Percentiles rank a stretch among this genome's conserved stretches.
phyloP scores from a whole-genome alignment of 306 rosid species.

The Trifolium fragiferum region DNA sequence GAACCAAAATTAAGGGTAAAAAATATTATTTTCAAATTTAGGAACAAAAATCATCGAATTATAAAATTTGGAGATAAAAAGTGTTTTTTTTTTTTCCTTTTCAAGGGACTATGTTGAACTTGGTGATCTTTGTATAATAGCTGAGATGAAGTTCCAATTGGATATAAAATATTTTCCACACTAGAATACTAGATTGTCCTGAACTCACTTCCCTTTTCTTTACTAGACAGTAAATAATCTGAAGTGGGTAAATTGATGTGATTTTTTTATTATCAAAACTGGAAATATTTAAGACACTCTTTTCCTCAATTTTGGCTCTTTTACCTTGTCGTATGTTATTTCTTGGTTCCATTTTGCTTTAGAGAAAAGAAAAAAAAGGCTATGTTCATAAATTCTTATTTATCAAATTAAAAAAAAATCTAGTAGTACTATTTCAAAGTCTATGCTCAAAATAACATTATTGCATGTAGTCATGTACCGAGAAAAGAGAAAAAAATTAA shows the following conservation, averaged over 20 bases:
- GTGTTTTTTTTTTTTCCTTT: too few species aligned
- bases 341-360: constrained; percentile 35
- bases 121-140: background rate
- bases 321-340: constrained; percentile 46
- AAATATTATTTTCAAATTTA: too few species aligned
- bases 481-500: background rate
- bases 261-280: constrained; percentile 32
- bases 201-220: constrained; percentile 30
- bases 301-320: constrained; percentile 39
- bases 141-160: background rate
- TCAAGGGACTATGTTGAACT: background rate
- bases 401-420: background rate
- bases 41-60: too few species aligned
- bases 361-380: background rate
- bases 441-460: background rate
- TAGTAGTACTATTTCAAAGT: background rate
- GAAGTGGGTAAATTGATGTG: constrained; percentile 40
- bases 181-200: constrained; percentile 36
- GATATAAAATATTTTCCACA: background rate
- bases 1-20: too few species aligned
- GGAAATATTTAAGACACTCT: constrained; percentile 39
- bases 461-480: background rate
- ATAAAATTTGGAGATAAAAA: too few species aligned
- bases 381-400: background rate
- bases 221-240: constrained; percentile 31